Evolutionary conservation across 495 filamentous ascomycete genomes (phyloP).

Genomic region (Aspergillus panamensis): DNA sequence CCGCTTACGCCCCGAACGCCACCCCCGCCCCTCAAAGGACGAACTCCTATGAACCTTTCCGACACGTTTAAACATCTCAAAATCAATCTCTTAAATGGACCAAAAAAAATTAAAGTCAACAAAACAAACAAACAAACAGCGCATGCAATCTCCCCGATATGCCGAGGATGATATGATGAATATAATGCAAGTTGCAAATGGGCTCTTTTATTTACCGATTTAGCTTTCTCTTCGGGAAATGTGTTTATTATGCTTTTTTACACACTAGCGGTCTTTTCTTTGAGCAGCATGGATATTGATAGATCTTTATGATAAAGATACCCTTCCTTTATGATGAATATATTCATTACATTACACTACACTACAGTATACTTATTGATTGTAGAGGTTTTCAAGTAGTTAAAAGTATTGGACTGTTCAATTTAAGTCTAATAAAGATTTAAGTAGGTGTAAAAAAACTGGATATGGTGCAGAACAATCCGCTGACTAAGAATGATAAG

Average conservation of each 20-base stretch:
- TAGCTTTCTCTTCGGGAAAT: not conserved
- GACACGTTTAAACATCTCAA: conserved; percentile 34
- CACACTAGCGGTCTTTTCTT: conserved; percentile 2
- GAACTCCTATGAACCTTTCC: conserved; percentile 46
- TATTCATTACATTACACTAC: not conserved
- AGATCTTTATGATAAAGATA: conserved; percentile 22
- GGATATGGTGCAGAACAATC: too few relatives aligned
- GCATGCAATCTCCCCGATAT: not conserved
- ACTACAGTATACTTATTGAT: too few relatives aligned
- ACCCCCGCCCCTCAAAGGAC: conserved; percentile 18
- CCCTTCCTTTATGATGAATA: conserved; percentile 17
- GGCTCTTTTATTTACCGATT: not conserved
- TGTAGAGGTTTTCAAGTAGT: too few relatives aligned
- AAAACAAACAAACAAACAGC: conserved; percentile 9
- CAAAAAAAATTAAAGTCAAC: conserved; percentile 13
- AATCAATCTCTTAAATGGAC: not conserved
- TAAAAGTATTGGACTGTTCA: too few relatives aligned
- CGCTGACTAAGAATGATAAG: not conserved
- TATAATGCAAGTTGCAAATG: conserved; percentile 22
- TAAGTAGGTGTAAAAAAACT: too few relatives aligned
- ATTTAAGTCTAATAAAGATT: too few relatives aligned
- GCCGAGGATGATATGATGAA: conserved; percentile 14
- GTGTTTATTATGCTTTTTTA: conserved; percentile 4
- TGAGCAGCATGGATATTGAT: conserved; percentile 12
- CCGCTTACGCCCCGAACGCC: conserved; percentile 27